Conservation (phyloP, 2,329 filamentous ascomycete genomes). For the Aspergillus candidus region DNA sequence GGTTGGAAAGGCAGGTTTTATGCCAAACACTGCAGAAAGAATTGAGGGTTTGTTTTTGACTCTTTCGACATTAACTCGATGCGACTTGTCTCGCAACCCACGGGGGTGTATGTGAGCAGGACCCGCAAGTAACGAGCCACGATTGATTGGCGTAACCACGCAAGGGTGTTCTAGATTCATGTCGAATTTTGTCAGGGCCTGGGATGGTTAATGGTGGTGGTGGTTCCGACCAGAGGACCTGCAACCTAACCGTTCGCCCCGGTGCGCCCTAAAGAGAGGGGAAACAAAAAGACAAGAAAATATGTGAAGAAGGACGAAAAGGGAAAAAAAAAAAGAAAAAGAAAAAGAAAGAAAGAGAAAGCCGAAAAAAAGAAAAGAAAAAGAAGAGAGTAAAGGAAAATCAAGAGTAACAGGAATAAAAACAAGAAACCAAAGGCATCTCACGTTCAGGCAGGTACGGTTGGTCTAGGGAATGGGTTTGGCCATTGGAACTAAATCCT, state of each 20-base stretch:
- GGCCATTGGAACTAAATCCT: too few species aligned
- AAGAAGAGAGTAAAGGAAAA: constrained; percentile 4
- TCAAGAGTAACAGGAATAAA: not conserved
- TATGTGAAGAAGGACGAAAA: not conserved
- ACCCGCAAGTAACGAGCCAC: constrained; percentile 8
- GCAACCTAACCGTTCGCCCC: constrained; percentile 7
- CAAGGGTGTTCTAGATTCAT: constrained; percentile 15
- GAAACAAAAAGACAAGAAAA: not conserved
- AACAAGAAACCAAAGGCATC: not conserved
- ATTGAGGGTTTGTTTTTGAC: not conserved
- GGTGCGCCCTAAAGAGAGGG: not conserved
- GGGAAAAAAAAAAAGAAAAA: constrained; percentile 4
- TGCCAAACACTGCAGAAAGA: not conserved
- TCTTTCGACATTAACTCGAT: constrained; percentile 1
- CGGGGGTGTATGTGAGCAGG: constrained; percentile 1
- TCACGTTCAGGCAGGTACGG: too few species aligned
- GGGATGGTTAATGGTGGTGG: constrained; percentile 4
- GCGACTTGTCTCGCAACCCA: constrained; percentile 1
- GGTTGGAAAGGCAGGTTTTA: not conserved
- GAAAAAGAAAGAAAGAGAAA: constrained; percentile 8
- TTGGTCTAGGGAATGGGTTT: too few species aligned
- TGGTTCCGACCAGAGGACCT: constrained; percentile 3
- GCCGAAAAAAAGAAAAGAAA: constrained; percentile 5
- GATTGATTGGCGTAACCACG: constrained; percentile 7
- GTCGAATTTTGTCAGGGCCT: constrained; percentile 9